Evolutionary conservation across 495 filamentous ascomycete genomes (phyloP), one percentile per base, ranked within the genome.

Genomic region (Penicillium daleae): DNA sequence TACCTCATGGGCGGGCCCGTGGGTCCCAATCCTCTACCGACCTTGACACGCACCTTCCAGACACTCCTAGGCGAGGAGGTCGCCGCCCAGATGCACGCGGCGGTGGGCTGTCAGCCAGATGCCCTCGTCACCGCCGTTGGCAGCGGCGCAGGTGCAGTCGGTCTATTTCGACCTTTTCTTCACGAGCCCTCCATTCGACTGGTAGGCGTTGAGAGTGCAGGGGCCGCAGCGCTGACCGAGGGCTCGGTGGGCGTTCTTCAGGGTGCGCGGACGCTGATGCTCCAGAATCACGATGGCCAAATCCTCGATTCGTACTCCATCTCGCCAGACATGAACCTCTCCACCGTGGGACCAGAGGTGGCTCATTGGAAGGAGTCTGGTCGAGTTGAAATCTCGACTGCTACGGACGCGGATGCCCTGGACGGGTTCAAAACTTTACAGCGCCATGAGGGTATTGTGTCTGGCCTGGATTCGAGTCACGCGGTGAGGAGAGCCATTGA

Each of bases 61-160:
- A 65, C 66, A 10, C 64, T 73, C 7, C 64, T 76, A 58, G 74
- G 74, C 62, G 70, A 74, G 67, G 72, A 76, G 64, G 69, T 74
- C 31, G 69, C 66, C 53, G 57, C 35, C 55, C 70, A 73, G 60
- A 66, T 73, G 70, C 59, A 67, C 24, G 39, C 40, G 12, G 66
- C 52, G 39, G 49, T 35, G 22, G 66, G 70, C 50, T 32, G 70
- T 29, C 63, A 61, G 56, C 74, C 72, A 6, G 67, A 73, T 46
- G 74, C 70, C 40, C 60, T 76, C 50, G 60, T 76, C 48, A 68
- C 70, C 40, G 65, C 70, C 37, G 53, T 74, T 55, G 74, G 72
- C 1, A 69, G 69, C 9, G 72, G 72, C 8, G 66, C 59, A 29
- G 69, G 71, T 8, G 74, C 72, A 6, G 61, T 75, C 32, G 74